Base-by-base conservation (phyloP, 2,329 filamentous ascomycete genomes). In the Fusarium anguioides region DNA sequence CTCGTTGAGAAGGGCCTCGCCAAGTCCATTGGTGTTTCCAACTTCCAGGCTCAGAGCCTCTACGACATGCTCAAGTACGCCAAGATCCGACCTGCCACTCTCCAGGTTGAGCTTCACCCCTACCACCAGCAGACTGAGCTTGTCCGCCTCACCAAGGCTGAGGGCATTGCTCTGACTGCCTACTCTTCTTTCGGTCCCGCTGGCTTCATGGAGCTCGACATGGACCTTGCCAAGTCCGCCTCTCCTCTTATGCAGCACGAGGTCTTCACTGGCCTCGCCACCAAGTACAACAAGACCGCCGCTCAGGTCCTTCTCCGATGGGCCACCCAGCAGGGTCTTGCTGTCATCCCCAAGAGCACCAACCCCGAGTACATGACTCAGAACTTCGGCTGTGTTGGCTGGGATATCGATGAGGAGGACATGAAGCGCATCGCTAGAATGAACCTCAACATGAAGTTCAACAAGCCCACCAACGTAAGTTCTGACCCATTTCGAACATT, bases 41-140 rank as follows among this genome's bases (percentile, higher is more conserved):
- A 96, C 85, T 95, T 94, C 87, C 90, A 91, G 80, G 87, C 86
- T 44, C 87, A 91, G 79, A 83, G 93, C 67, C 80, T 96, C 75
- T 90, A 94, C 79, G 92, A 96, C 79, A 82, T 94, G 70, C 85
- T 95, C 75, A 88, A 91, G 73, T 93, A 94, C 80, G 91, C 91
- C 65, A 87, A 86, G 73, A 87, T 93, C 79, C 84, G 84, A 41
- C 91, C 92, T 10, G 90, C 92, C 36, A 89, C 91, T 37, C 89
- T 96, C 62, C 93, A 96, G 84, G 90, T 96, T 79, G 93, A 96
- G 84, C 92, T 95, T 82, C 93, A 96, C 85, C 93, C 93, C 24
- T 96, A 94, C 85, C 87, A 95, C 60, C 90, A 91, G 63, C 93
- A 96, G 84, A 79, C 83, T 60, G 85, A 88, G 52, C 86, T 96